Conservation (phyloP, 2,329 filamentous ascomycete species). For the Aspergillus luchuensis region DNA sequence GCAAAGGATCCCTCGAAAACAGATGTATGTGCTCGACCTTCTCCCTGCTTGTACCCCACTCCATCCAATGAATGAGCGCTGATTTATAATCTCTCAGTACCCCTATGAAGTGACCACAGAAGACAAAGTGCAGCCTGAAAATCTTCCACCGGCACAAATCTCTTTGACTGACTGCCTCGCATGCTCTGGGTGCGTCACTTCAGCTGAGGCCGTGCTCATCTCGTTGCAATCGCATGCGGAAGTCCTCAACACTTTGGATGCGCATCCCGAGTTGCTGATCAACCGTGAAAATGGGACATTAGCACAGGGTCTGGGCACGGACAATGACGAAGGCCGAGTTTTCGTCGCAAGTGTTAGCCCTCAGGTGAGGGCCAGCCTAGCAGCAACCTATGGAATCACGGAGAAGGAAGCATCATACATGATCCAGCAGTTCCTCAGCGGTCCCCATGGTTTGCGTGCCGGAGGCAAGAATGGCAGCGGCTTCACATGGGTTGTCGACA, state of each 20-base stretch:
- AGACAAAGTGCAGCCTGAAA: conserved; percentile 65
- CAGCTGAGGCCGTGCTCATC: conserved; percentile 94
- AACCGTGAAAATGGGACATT: conserved; percentile 22
- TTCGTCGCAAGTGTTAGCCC: conserved; percentile 93
- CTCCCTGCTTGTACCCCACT: conserved; percentile 5
- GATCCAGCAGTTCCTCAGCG: conserved; percentile 77
- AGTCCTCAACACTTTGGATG: conserved; percentile 79
- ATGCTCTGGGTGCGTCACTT: conserved; percentile 96
- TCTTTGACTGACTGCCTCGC: conserved; percentile 96
- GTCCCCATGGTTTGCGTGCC: conserved; percentile 66
- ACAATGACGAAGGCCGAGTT: conserved; percentile 61
- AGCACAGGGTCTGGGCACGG: conserved; percentile 49
- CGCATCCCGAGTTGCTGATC: conserved; percentile 49
- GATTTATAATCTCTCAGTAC: conserved; percentile 45
- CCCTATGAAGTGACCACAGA: conserved; percentile 90
- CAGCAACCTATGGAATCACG: conserved; percentile 76
- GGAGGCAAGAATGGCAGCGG: conserved; percentile 73
- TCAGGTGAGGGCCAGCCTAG: conserved; percentile 84
- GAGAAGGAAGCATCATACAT: conserved; percentile 76
- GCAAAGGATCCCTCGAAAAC: conserved; percentile 54
- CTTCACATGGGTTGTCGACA: conserved; percentile 90
- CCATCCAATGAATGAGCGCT: conserved; percentile 18
- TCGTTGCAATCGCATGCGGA: conserved; percentile 92
- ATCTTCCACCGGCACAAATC: conserved; percentile 78
- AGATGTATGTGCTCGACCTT: conserved; percentile 39